phyloP scores from a whole-genome alignment of 768 basidiomycete genomes.

The Albatrellus ellisii region DNA sequence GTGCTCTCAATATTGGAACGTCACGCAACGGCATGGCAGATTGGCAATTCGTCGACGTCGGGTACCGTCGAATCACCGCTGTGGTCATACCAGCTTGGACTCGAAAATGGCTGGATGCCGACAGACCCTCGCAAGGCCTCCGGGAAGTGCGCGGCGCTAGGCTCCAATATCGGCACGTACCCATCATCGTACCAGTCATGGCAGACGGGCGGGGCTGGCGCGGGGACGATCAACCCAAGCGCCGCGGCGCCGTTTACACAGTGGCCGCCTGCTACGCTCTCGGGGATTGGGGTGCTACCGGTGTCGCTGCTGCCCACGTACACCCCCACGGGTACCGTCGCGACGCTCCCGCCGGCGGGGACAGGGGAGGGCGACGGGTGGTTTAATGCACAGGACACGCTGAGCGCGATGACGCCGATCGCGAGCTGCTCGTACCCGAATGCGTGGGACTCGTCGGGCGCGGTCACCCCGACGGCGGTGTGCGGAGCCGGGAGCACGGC shows the following conservation, averaged over 20 bases:
- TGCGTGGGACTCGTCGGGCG: slow-evolving; percentile 28
- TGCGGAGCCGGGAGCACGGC: slow-evolving; percentile 2
- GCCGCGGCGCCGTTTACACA: slow-evolving; percentile 28
- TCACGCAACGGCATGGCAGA: slow-evolving; percentile 18
- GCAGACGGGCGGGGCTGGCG: slow-evolving; percentile 57
- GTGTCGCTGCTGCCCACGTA: slow-evolving; percentile 40
- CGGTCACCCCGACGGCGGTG: slow-evolving; percentile 10
- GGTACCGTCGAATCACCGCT: slow-evolving; percentile 38
- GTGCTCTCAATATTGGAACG: no score
- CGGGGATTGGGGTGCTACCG: slow-evolving; percentile 24
- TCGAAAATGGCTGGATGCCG: slow-evolving; percentile 71
- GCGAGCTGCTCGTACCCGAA: slow-evolving; percentile 53
- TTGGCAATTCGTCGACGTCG: slow-evolving; percentile 42
- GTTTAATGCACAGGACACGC: slow-evolving; percentile 38
- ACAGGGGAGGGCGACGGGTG: slow-evolving; percentile 37
- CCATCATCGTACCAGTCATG: slow-evolving; percentile 43
- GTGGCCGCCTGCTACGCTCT: slow-evolving; percentile 44
- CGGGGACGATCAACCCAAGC: slow-evolving; percentile 30
- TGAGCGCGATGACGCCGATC: slow-evolving; percentile 41
- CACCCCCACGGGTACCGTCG: slow-evolving; percentile 43
- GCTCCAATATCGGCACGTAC: slow-evolving; percentile 21
- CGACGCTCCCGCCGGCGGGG: slow-evolving; percentile 42
- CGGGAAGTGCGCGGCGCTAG: slow-evolving; percentile 54
- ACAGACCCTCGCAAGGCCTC: slow-evolving; percentile 49
- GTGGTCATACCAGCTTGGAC: slow-evolving; percentile 62